Evolutionary conservation across 306 rosid genomes (phyloP).

Genomic region (Hylodesmum podocarpum): DNA sequence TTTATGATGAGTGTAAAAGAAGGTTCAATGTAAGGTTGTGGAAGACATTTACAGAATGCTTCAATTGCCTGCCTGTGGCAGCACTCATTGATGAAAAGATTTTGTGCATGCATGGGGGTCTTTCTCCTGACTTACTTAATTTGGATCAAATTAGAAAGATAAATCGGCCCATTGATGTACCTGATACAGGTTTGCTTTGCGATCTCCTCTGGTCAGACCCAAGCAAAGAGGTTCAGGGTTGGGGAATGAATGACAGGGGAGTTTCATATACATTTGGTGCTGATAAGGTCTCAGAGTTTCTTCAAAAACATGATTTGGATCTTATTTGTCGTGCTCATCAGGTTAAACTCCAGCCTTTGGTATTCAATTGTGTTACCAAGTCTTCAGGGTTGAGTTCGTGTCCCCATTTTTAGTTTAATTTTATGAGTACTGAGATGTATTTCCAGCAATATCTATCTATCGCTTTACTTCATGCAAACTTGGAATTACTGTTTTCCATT

Average conservation of each 20-base stretch:
- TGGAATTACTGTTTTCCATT: neutral
- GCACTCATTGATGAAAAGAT: conserved; percentile 84
- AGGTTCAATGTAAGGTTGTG: conserved; percentile 82
- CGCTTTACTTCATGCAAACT: conserved; percentile 13
- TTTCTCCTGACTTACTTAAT: conserved; percentile 68
- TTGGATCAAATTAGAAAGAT: conserved; percentile 72
- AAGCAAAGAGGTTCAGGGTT: conserved; percentile 64
- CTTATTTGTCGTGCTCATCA: conserved; percentile 94
- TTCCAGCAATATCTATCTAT: neutral
- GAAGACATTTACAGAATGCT: conserved; percentile 77
- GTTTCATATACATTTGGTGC: conserved; percentile 87
- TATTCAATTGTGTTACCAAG: conserved; percentile 10
- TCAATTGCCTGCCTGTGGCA: conserved; percentile 89
- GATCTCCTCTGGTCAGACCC: conserved; percentile 98
- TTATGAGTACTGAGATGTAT: neutral
- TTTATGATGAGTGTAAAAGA: conserved; percentile 90
- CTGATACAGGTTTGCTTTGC: conserved; percentile 88
- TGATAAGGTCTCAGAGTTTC: conserved; percentile 74
- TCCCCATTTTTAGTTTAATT: conserved; percentile 8
- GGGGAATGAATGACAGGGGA: conserved; percentile 86
- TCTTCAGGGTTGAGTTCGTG: conserved; percentile 29
- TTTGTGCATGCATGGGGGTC: conserved; percentile 93
- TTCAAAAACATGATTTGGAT: conserved; percentile 86
- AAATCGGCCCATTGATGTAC: conserved; percentile 75
- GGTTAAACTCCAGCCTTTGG: conserved; percentile 48